Evolutionary conservation across 2,329 filamentous ascomycete species (phyloP).

Genomic region (Dothistroma septosporum): DNA sequence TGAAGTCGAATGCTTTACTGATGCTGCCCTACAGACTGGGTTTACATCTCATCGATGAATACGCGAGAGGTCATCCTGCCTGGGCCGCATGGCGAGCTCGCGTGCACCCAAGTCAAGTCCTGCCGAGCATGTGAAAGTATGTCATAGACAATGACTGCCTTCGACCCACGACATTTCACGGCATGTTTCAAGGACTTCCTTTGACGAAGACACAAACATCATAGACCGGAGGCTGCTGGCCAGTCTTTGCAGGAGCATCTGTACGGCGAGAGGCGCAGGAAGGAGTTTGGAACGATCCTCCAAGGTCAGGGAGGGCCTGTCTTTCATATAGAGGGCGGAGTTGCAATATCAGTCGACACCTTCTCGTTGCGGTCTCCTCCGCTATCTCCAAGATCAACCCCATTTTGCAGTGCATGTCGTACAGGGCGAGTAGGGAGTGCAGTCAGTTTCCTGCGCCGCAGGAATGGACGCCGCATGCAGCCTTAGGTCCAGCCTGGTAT

Average conservation of each 20-base stretch:
- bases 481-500: background rate
- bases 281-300: background rate
- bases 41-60: slow-evolving; percentile 39
- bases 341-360: background rate
- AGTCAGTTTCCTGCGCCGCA: slow-evolving; percentile 5
- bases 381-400: background rate
- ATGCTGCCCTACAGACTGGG: slow-evolving; percentile 32
- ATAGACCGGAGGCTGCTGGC: slow-evolving; percentile 2
- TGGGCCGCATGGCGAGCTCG: slow-evolving; percentile 25
- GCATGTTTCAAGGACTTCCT: background rate
- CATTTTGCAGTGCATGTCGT: background rate
- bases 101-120: slow-evolving; percentile 1
- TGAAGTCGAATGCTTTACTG: background rate
- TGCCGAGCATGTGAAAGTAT: background rate
- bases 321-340: background rate
- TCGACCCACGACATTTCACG: background rate
- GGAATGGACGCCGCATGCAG: background rate
- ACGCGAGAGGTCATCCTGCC: slow-evolving; percentile 35
- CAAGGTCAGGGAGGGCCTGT: background rate
- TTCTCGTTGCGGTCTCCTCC: background rate
- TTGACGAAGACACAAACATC: background rate
- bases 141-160: background rate
- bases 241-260: slow-evolving; percentile 1
- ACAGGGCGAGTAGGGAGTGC: background rate
- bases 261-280: slow-evolving; percentile 3